These are phyloP conservation scores for Phaeolepiota aurea DNA, from an alignment of 768 basidiomycete genomes.

Conservation along the genomic window DNA sequence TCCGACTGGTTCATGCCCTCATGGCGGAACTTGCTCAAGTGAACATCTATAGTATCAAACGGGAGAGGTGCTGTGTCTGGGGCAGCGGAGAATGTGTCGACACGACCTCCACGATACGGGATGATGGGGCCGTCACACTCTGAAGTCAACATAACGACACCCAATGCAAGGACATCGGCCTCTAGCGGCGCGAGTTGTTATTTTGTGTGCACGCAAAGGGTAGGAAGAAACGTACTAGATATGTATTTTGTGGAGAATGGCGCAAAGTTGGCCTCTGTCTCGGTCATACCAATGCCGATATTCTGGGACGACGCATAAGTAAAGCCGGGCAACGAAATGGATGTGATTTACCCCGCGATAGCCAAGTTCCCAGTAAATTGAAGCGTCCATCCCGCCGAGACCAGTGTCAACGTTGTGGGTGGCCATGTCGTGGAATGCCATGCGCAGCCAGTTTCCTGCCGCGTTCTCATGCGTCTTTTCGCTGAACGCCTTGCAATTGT, in stretches of 20 bases:
- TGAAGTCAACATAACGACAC: slow-evolving; percentile 24
- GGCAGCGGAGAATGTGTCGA: slow-evolving; percentile 29
- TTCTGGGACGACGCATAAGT: slow-evolving; percentile 21
- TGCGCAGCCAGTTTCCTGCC: slow-evolving; percentile 25
- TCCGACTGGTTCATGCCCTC: slow-evolving; percentile 35
- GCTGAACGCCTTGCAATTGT: slow-evolving; percentile 19
- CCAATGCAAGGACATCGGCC: slow-evolving; percentile 34
- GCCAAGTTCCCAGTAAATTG: slow-evolving; percentile 37
- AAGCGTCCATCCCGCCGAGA: slow-evolving; percentile 42
- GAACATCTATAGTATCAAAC: slow-evolving; percentile 27
- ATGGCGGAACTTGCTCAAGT: slow-evolving; percentile 29
- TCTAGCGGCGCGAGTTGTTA: slow-evolving; percentile 25
- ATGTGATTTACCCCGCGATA: slow-evolving; percentile 25
- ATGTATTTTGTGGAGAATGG: slow-evolving; percentile 33
- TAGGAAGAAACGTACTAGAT: slow-evolving; percentile 19
- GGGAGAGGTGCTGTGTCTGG: slow-evolving; percentile 34
- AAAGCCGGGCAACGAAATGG: background rate
- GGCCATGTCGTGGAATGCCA: slow-evolving; percentile 45
- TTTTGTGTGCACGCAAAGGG: background rate
- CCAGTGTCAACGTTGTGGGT: slow-evolving; percentile 36
- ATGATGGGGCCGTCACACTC: slow-evolving; percentile 40
- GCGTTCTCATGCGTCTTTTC: slow-evolving; percentile 19
- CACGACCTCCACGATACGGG: slow-evolving; percentile 31
- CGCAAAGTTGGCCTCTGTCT: slow-evolving; percentile 32
- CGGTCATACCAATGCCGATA: slow-evolving; percentile 36